Percentiles rank a stretch among this genome's conserved stretches.
Evolutionary conservation across 2,329 filamentous ascomycete species (phyloP).

Genomic region (Fusarium sp.): DNA sequence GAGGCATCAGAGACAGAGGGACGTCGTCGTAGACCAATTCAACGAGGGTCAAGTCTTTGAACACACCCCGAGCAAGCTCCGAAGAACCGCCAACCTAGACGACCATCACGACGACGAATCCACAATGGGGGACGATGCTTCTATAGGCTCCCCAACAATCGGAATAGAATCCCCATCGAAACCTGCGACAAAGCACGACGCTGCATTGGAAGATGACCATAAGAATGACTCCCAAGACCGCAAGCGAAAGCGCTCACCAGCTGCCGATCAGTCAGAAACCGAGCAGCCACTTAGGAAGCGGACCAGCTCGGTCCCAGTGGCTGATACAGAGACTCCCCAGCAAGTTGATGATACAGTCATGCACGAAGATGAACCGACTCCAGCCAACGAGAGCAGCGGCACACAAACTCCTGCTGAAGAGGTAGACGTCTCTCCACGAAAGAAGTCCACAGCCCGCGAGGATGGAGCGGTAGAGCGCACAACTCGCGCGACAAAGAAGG

Average conservation of each 20-base stretch:
- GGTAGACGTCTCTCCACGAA: constrained; percentile 49
- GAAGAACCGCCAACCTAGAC: constrained; percentile 58
- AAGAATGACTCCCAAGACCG: constrained; percentile 53
- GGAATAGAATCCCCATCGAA: constrained; percentile 54
- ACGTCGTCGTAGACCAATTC: constrained; percentile 70
- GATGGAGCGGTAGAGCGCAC: constrained; percentile 49
- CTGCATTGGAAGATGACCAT: constrained; percentile 46
- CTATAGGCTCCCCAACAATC: constrained; percentile 53
- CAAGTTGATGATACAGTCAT: constrained; percentile 48
- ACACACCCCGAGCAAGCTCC: constrained; percentile 82
- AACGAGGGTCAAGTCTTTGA: constrained; percentile 68
- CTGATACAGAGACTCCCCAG: constrained; percentile 49
- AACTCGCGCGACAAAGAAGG: constrained; percentile 53
- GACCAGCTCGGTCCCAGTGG: constrained; percentile 60
- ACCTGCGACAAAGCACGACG: constrained; percentile 42
- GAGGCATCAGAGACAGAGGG: constrained; percentile 71
- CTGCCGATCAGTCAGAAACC: constrained; percentile 57
- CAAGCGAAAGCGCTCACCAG: constrained; percentile 65
- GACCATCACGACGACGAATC: constrained; percentile 56
- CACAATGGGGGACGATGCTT: constrained; percentile 56
- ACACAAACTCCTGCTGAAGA: constrained; percentile 61
- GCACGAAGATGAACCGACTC: constrained; percentile 52
- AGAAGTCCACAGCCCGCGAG: constrained; percentile 46
- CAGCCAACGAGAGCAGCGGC: constrained; percentile 52
- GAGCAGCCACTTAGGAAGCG: constrained; percentile 67